Evolutionary conservation across 305 asterid genomes (phyloP).

Genomic region (Fraxinus xanthoxyloides): DNA sequence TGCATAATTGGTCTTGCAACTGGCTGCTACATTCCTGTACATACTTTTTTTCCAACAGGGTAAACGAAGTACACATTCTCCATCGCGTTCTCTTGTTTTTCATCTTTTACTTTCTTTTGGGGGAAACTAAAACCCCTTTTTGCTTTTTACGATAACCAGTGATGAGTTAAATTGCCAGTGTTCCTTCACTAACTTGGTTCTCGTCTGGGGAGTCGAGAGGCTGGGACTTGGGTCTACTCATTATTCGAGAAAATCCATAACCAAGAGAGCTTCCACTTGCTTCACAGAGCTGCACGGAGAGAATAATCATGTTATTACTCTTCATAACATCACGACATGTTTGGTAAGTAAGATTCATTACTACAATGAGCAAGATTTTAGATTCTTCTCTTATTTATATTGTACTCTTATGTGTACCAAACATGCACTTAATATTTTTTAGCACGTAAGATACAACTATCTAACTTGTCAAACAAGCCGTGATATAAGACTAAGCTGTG

Average conservation of each 20-base stretch:
- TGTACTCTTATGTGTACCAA: not conserved
- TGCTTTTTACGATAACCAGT: not conserved
- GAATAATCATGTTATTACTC: not conserved
- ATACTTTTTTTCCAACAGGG: not conserved
- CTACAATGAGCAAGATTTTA: not conserved
- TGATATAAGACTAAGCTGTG: not conserved
- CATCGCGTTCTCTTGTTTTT: not conserved
- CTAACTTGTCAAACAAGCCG: not conserved
- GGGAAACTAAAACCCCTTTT: not conserved
- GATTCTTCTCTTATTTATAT: not conserved
- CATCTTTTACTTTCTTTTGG: not conserved
- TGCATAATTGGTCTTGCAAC: not conserved
- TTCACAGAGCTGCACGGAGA: conserved; percentile 66
- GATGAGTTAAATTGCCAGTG: conserved; percentile 34
- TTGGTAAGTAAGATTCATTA: not conserved
- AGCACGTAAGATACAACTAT: not conserved
- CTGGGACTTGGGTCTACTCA: conserved; percentile 60
- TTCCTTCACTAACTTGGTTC: conserved; percentile 62
- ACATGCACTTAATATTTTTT: not conserved
- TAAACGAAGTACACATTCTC: not conserved
- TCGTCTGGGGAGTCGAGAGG: conserved; percentile 63
- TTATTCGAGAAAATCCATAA: conserved; percentile 67
- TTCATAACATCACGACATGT: not conserved
- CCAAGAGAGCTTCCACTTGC: conserved; percentile 91
- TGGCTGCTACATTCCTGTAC: not conserved